Conservation (phyloP, 108 stramenopile genomes). For the Thalassiosira profunda region DNA sequence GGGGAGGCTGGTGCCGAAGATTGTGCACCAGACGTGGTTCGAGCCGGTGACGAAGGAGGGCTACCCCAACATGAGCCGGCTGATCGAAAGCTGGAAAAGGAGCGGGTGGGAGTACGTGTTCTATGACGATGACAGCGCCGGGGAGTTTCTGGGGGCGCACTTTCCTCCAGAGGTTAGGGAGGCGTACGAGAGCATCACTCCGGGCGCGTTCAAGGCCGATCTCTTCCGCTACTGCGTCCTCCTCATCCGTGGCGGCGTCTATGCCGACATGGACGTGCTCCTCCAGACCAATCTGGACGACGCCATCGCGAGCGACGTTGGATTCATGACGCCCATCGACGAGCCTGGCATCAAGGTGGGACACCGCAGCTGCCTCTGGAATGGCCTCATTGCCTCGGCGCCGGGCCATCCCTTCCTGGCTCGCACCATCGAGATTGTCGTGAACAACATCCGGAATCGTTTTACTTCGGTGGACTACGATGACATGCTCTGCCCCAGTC, state of each 20-base stretch:
- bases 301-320: constrained; percentile 53
- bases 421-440: constrained; percentile 56
- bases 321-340: constrained; percentile 67
- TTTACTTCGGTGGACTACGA: constrained; percentile 75
- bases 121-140: constrained; percentile 60
- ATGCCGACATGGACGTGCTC: constrained; percentile 74
- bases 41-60: constrained; percentile 63
- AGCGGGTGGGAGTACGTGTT: constrained; percentile 69
- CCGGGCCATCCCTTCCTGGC: constrained; percentile 68
- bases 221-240: constrained; percentile 76
- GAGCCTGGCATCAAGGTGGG: constrained; percentile 53
- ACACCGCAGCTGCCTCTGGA: constrained; percentile 65
- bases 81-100: constrained; percentile 66
- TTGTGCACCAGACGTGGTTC: constrained; percentile 79
- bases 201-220: constrained; percentile 69
- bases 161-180: constrained; percentile 68
- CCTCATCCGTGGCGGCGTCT: constrained; percentile 68
- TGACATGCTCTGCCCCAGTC: constrained; percentile 61
- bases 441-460: constrained; percentile 74
- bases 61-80: constrained; percentile 72
- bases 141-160: constrained; percentile 55
- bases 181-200: constrained; percentile 59
- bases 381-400: constrained; percentile 66
- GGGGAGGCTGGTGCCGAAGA: constrained; percentile 55
- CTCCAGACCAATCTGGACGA: constrained; percentile 68